A percentile compares a stretch with the other conserved stretches of the same genome.
Evolutionary conservation across 179 eudicot genomes (phyloP).

Genomic region (Kewa caespitosa): DNA sequence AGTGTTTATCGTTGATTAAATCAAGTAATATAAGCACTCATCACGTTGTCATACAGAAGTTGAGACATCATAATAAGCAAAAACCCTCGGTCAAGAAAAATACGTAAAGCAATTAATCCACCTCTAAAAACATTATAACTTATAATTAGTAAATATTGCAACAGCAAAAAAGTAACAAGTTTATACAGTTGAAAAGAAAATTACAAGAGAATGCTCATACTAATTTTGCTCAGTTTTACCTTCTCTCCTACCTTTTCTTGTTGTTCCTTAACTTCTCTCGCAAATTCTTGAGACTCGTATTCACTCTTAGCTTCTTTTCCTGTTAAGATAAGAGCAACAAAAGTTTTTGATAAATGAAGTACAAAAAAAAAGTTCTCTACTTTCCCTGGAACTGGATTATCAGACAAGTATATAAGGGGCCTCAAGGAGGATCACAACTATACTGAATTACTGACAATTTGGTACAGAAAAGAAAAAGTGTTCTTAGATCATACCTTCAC

Average conservation of each 20-base stretch:
- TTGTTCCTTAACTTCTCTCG: conserved; percentile 84
- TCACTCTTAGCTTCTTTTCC: conserved; percentile 90
- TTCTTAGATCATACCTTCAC: conserved; percentile 61
- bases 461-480: neutral
- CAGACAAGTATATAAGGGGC: neutral
- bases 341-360: neutral
- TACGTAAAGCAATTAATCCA: no score
- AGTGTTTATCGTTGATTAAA: no score
- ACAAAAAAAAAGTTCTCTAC: neutral
- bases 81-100: no score
- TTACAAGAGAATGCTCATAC: no score
- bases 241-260: conserved; percentile 80
- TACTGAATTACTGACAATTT: neutral
- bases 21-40: no score
- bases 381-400: neutral
- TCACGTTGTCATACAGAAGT: no score
- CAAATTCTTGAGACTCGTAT: conserved; percentile 73
- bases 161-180: no score
- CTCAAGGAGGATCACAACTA: conserved; percentile 1
- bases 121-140: no score
- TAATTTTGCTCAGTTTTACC: conserved; percentile 21
- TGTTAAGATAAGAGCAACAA: conserved; percentile 23
- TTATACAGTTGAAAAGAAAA: no score
- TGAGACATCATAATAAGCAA: no score
- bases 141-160: no score